Evolutionary conservation across 2,329 filamentous ascomycete species (phyloP).

Genomic region (Thermomyces lanuginosus): DNA sequence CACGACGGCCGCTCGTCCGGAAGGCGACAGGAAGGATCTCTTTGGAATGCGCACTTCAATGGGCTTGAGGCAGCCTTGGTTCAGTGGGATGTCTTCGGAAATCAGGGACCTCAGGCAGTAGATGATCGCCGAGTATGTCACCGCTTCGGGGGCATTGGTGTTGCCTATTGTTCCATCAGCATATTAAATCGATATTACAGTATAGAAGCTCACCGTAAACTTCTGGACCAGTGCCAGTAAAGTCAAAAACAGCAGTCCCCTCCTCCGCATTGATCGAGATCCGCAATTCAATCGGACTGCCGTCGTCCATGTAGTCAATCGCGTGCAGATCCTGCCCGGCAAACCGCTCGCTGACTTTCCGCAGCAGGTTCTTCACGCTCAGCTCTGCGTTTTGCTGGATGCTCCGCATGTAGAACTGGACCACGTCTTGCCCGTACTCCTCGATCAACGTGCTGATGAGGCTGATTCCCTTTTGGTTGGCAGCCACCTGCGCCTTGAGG

Average conservation of each 20-base stretch:
- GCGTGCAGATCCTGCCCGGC: constrained; percentile 50
- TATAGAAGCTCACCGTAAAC: constrained; percentile 41
- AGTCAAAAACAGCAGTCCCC: constrained; percentile 59
- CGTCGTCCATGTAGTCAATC: constrained; percentile 69
- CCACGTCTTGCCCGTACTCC: constrained; percentile 56
- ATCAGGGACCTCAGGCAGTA: constrained; percentile 65
- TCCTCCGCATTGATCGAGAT: constrained; percentile 55
- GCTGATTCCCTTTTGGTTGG: constrained; percentile 66
- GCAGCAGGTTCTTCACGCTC: constrained; percentile 53
- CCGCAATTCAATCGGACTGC: constrained; percentile 56
- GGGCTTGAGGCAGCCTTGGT: constrained; percentile 63
- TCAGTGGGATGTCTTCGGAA: constrained; percentile 60
- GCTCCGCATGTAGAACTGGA: constrained; percentile 61
- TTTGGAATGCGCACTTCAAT: constrained; percentile 55
- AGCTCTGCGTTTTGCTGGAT: constrained; percentile 65
- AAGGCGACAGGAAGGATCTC: constrained; percentile 54
- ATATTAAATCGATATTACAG: background rate
- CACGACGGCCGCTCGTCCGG: constrained; percentile 56
- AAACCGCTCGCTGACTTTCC: constrained; percentile 48
- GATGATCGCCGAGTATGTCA: constrained; percentile 66
- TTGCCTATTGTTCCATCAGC: constrained; percentile 32
- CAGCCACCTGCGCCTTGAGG: constrained; percentile 65
- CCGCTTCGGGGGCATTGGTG: constrained; percentile 59
- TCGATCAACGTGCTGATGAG: constrained; percentile 54
- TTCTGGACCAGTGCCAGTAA: constrained; percentile 60